Base-by-base conservation (phyloP, 371 early-diverging fungal genomes). In the Mortierella sp. region DNA sequence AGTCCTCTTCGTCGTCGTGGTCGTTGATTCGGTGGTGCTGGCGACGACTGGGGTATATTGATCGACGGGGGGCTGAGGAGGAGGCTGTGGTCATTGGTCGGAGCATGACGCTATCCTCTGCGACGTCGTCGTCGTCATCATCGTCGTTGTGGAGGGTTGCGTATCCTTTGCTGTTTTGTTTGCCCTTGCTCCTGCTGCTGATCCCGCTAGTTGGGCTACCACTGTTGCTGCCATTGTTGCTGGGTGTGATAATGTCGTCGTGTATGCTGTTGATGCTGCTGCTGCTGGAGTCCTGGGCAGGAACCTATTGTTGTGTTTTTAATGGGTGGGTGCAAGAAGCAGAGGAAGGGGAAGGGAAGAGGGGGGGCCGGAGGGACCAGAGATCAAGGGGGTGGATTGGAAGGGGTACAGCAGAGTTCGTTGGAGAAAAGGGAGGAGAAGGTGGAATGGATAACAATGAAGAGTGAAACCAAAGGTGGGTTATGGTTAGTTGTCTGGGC, bases 91-190 rank as follows among this genome's bases (percentile, higher is more conserved):
- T 51, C 56, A 74, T 58, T 48, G 75, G 74, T 49, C 80, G 74
- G 27, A 83, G 77, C 79, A 83, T 83, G 63, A 76, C 79, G 32
- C 79, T 79, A 55, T 79, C 75, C 29, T 83, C 80, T 2, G n/a
- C 65, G 3, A 65, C 65, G 44, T 78, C 65, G 48, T 83, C 83
- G 16, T 83, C 83, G 1, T 83, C 83, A 3, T 79, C 79, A 16
- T 76, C 79, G 27, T 79, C 54, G 65, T 58, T 55, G n/a, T 72
- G 54, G 29, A 83, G 46, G 24, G 75, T 72, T 10, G 79, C 14
- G 60, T 83, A 83, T 60, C 77, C 83, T 51, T 74, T 77, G 56
- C 68, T 78, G 41, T 75, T 78, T 8, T 71, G 75, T 29, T 75
- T 68, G 56, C 51, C 51, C 55, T 68, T 68, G 21, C 43, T 68